Conservation (phyloP, 768 basidiomycete genomes). For the Termitomyces sp. region DNA sequence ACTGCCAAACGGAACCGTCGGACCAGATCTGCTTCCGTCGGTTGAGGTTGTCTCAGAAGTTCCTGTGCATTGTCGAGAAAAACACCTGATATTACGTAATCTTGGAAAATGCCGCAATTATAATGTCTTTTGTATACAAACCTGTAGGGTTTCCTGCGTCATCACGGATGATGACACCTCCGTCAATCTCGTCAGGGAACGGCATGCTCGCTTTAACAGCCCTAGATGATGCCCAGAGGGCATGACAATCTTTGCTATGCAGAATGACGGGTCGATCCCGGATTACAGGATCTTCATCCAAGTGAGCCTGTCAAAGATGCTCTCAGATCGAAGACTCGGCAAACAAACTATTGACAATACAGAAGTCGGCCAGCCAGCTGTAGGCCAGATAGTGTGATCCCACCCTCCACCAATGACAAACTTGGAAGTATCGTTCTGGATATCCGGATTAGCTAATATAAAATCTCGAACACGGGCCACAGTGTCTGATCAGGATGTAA, state of each 20-base stretch:
- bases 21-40: slow-evolving; percentile 58
- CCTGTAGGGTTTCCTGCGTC: slow-evolving; percentile 65
- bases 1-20: slow-evolving; percentile 58
- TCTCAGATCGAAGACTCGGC: not conserved
- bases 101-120: slow-evolving; percentile 5
- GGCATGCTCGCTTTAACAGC: slow-evolving; percentile 53
- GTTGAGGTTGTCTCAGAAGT: slow-evolving; percentile 55
- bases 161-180: slow-evolving; percentile 76
- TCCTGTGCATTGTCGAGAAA: slow-evolving; percentile 86
- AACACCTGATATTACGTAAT: slow-evolving; percentile 40
- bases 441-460: slow-evolving; percentile 51
- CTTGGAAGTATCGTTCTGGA: slow-evolving; percentile 48
- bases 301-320: slow-evolving; percentile 43
- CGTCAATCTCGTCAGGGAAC: slow-evolving; percentile 67
- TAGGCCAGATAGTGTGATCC: slow-evolving; percentile 81
- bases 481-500: slow-evolving; percentile 38
- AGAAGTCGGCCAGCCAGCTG: slow-evolving; percentile 57
- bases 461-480: slow-evolving; percentile 55
- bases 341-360: slow-evolving; percentile 33
- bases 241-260: slow-evolving; percentile 85
- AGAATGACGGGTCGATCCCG: slow-evolving; percentile 67
- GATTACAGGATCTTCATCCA: slow-evolving; percentile 67
- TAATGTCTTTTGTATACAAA: slow-evolving; percentile 17
- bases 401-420: slow-evolving; percentile 83
- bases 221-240: slow-evolving; percentile 74